phyloP scores from a whole-genome alignment of 2,329 filamentous ascomycete species.

The Diaporthe caulivora region DNA sequence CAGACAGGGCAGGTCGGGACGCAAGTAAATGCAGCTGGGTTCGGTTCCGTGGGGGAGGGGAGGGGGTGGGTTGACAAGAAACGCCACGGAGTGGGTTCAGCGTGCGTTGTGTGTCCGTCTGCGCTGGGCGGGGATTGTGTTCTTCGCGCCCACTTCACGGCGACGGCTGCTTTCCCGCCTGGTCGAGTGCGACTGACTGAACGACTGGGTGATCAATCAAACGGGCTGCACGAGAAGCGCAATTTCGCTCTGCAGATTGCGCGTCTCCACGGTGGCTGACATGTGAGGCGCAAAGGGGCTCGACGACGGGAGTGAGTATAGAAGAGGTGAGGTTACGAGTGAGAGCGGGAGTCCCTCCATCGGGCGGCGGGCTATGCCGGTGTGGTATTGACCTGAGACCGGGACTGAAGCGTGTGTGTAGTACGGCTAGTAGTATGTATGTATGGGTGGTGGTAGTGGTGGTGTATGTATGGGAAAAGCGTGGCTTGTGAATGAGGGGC shows the following conservation, averaged over 20 bases:
- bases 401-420: not conserved
- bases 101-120: not conserved
- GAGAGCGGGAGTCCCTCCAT: not conserved
- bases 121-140: not conserved
- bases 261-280: constrained; percentile 30
- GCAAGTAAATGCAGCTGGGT: constrained; percentile 1
- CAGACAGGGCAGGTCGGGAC: not conserved
- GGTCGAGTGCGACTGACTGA: not conserved
- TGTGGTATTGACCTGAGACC: constrained; percentile 15
- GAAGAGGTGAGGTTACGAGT: not conserved
- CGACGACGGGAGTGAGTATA: not conserved
- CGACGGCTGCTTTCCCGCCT: not conserved
- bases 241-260: constrained; percentile 38
- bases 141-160: constrained; percentile 26
- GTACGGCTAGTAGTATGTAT: not conserved
- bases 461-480: not conserved
- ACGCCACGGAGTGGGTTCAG: not conserved
- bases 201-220: not conserved
- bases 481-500: constrained; percentile 8
- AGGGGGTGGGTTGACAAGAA: not conserved
- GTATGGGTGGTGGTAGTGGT: not conserved
- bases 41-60: not conserved
- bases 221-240: constrained; percentile 9
- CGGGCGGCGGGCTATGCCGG: not conserved
- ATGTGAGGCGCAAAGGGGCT: constrained; percentile 13